Base-by-base conservation (phyloP, 2,329 filamentous ascomycete genomes). In the Fusarium sp. region DNA sequence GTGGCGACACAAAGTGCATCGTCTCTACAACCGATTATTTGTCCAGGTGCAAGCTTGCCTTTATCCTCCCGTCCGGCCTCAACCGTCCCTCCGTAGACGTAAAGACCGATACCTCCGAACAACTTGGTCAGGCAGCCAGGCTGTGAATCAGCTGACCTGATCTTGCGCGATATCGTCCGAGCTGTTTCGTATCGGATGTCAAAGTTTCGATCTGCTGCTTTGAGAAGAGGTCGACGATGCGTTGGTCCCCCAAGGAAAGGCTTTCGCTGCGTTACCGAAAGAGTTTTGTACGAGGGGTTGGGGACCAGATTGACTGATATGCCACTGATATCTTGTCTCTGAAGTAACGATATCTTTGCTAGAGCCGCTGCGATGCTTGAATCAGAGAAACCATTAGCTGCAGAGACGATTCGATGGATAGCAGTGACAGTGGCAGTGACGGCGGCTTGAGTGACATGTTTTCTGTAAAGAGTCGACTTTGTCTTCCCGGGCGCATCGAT, bases 131-230 rank as follows among this genome's bases (percentile, higher is more conserved):
- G 47, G 18, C 63, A 67, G 20, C 65, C 63, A 17, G 65, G 64
- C 17, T 67, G 65, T 9, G 65, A 67, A 23, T 67, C 65, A 11
- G 63, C 55, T 7, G 59, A 60, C 15, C 64, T 63, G 14, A 67
- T 59, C 50, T 59, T 67, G 14, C 64, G 65, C 5, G 63, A 67
- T 17, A 67, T 54, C 20, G 37, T 25, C 14, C 42, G 33, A 15
- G 63, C 47, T 14, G 54, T 33, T 33, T 67, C 65, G 6, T 21
- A 29, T 13, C 20, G 35, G 3, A 57, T 40, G 25, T 67, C 50
- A 8, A 67, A 67, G 10, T 47, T 43, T 4, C 61, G 52, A 0
- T 64, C 52, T 17, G 46, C 59, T 9, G 59, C 61, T 20, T 58
- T 64, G 9, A 64, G 45, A 5, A 64, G 59, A 5, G 59, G 61